Base-by-base conservation (phyloP, 768 basidiomycete species). In the Suillus tomentosus region DNA sequence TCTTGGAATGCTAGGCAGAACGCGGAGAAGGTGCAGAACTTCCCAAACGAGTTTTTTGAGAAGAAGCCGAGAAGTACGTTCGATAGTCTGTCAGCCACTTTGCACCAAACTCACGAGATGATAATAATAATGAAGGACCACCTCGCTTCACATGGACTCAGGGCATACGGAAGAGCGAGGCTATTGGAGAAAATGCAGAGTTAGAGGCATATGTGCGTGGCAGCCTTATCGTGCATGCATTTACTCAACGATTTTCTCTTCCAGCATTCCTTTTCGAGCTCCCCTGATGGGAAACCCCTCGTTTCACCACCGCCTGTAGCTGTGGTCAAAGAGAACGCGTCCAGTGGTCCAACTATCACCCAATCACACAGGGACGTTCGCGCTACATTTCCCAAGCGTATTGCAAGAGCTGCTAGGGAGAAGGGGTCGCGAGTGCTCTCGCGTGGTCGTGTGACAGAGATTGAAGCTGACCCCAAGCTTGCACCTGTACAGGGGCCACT, bases 401-500 rank as follows among this genome's bases (percentile, higher is more conserved):
- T 68, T 43, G 65, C 54, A 54, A 36, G 53, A 54, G 53, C 53
- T 17, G 56, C 66, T 60, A 68, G 67, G 37, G 67, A 66, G 64
- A 70, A 64, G 42, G 42, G 53, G 19, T 54, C 34, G 11, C 19
- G 34, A 31, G 53, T 62, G 24, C 67, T 75, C 31, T 68, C 75
- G n/a, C 58, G 42, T 39, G 74, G 75, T 55, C 68, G 72, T 2
- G 67, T 54, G 3, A 71, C 72, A 54, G 70, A 72, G 22, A 75
- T 75, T n/a, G 47, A 64, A 4, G 62, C 66, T n/a, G 72, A 75
- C 43, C 75, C 74, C 15, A 75, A 77, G 64, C 74, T 75, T 40
- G 72, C 74, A 3, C 74, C 74, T 36, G 74, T 76, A 17, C 74
- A 74, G 17, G 75, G 64, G 11, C 74, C 75, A 19, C 70, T 75